A percentile compares a stretch with the other conserved stretches of the same genome.
Evolutionary conservation across 805 yeast species (phyloP).

Genomic region (Sugiyamaella boreocaroliniensis): DNA sequence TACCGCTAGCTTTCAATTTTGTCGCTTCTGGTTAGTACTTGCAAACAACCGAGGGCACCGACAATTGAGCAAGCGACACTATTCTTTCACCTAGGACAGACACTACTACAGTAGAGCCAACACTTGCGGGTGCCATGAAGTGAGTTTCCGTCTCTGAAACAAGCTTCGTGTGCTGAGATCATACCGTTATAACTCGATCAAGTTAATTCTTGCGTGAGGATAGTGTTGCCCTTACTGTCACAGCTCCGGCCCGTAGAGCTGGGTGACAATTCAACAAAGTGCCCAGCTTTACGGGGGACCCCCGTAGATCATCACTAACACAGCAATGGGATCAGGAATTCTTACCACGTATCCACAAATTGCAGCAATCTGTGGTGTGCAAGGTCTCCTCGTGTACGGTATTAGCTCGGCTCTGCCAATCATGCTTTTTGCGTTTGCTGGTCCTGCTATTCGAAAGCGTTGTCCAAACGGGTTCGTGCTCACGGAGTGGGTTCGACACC

Average conservation of each 20-base stretch:
- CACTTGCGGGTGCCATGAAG: slow-evolving; percentile 4
- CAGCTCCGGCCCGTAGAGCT: not conserved
- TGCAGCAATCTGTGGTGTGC: slow-evolving; percentile 79
- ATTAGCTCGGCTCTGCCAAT: slow-evolving; percentile 78
- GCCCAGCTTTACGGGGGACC: slow-evolving; percentile 9
- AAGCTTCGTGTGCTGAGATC: slow-evolving; percentile 48
- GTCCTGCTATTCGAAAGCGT: slow-evolving; percentile 68
- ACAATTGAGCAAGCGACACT: not conserved
- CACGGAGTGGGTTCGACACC: slow-evolving; percentile 87
- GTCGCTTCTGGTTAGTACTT: slow-evolving; percentile 75
- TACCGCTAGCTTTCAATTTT: slow-evolving; percentile 81
- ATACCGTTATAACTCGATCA: slow-evolving; percentile 77
- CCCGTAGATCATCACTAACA: slow-evolving; percentile 10
- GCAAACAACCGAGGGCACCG: slow-evolving; percentile 19
- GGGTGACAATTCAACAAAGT: not conserved
- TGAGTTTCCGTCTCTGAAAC: slow-evolving; percentile 7
- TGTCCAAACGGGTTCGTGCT: slow-evolving; percentile 89
- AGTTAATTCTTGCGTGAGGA: slow-evolving; percentile 82
- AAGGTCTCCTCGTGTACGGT: slow-evolving; percentile 78
- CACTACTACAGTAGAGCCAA: not conserved
- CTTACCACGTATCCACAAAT: slow-evolving; percentile 80
- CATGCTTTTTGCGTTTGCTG: slow-evolving; percentile 71
- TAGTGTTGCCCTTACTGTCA: slow-evolving; percentile 20
- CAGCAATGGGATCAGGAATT: slow-evolving; percentile 86
- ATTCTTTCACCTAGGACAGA: not conserved